A percentile compares a stretch with the other conserved stretches of the same genome.
Evolutionary conservation across 768 basidiomycete genomes (phyloP).

Genomic region (Xerocomellus intermedius): DNA sequence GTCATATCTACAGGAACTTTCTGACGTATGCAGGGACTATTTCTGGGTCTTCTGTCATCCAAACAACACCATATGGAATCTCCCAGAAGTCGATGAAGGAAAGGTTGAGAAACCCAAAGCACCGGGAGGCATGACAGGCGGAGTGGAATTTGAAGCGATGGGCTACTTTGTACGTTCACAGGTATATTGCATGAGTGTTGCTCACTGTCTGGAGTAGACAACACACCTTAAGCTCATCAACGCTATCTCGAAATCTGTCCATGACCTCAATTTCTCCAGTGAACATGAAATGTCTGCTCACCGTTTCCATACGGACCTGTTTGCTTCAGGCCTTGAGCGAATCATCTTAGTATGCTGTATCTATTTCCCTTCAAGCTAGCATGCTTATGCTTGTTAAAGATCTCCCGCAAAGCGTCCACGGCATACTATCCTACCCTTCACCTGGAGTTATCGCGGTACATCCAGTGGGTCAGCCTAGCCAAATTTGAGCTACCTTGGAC

Average conservation of each 20-base stretch:
- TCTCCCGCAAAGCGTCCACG: constrained; percentile 91
- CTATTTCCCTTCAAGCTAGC: neutral
- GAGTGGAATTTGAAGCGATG: constrained; percentile 98
- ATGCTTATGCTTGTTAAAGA: constrained; percentile 44
- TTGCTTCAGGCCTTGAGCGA: constrained; percentile 88
- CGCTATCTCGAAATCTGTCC: constrained; percentile 63
- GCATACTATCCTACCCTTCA: constrained; percentile 94
- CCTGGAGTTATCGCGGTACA: constrained; percentile 88
- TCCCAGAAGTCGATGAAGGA: constrained; percentile 78
- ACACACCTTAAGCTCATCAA: constrained; percentile 88
- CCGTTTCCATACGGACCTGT: constrained; percentile 82
- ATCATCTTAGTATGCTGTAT: constrained; percentile 70
- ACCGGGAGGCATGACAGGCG: constrained; percentile 97
- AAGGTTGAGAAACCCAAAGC: constrained; percentile 89
- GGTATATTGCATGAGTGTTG: neutral
- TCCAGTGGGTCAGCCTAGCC: constrained; percentile 60
- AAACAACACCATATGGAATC: constrained; percentile 86
- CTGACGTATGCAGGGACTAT: constrained; percentile 89
- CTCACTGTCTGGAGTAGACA: constrained; percentile 51
- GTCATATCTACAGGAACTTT: constrained; percentile 78
- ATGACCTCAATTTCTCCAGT: constrained; percentile 61
- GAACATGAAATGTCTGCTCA: constrained; percentile 76
- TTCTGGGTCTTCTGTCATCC: constrained; percentile 98
- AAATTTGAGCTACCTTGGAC: constrained; percentile 82
- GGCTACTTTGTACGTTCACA: constrained; percentile 76